Conservation (phyloP, 805 yeast species). For the Candida insectorum region DNA sequence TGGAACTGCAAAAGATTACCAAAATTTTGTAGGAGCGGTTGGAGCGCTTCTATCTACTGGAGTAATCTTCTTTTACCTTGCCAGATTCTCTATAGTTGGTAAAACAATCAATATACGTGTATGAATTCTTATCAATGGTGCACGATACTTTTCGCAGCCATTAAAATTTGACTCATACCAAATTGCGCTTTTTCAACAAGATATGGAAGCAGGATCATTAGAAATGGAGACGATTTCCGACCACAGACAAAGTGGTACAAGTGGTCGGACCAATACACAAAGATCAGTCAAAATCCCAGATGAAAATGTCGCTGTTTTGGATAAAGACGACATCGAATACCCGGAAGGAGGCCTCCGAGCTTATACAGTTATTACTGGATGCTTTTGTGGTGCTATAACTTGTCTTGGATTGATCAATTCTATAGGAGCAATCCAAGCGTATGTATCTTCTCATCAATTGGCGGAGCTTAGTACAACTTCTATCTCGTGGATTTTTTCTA, state of each 20-base stretch:
- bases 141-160: too few relatives aligned
- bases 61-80: slow-evolving; percentile 22
- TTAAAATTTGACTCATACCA: too few relatives aligned
- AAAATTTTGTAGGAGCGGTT: slow-evolving; percentile 28
- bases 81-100: slow-evolving; percentile 21
- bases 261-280: too few relatives aligned
- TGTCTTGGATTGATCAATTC: slow-evolving; percentile 57
- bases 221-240: slow-evolving; percentile 5
- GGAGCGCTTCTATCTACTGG: slow-evolving; percentile 26
- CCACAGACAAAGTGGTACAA: neutral
- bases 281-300: too few relatives aligned
- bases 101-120: too few relatives aligned
- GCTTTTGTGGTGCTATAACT: slow-evolving; percentile 53
- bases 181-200: too few relatives aligned
- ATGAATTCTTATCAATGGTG: too few relatives aligned
- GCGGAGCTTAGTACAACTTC: slow-evolving; percentile 41
- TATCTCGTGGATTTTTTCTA: slow-evolving; percentile 64
- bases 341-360: slow-evolving; percentile 65
- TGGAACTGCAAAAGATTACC: slow-evolving; percentile 22
- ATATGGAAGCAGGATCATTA: too few relatives aligned
- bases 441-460: slow-evolving; percentile 55
- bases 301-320: slow-evolving; percentile 1
- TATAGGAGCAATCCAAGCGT: slow-evolving; percentile 61
- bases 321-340: slow-evolving; percentile 15
- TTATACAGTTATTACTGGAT: slow-evolving; percentile 54